Conservation (phyloP, 129 eudicot species). For the Tagetes erecta region DNA sequence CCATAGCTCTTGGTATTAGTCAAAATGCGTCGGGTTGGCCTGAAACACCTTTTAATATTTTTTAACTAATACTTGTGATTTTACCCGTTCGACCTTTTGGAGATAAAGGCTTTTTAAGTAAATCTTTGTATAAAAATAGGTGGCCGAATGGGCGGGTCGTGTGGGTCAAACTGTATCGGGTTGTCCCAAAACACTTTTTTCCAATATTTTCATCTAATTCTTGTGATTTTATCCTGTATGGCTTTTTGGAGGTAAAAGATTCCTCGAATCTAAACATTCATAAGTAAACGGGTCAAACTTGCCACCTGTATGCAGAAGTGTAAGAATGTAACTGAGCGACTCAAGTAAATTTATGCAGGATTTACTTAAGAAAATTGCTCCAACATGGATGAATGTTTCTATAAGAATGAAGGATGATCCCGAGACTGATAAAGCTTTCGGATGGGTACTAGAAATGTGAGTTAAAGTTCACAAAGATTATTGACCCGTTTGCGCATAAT, state of each 20-base stretch:
- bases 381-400: slow-evolving; percentile 82
- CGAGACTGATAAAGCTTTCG: slow-evolving; percentile 64
- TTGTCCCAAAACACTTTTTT: not conserved
- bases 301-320: not conserved
- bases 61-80: not conserved
- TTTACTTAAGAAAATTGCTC: slow-evolving; percentile 59
- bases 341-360: slow-evolving; percentile 39
- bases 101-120: no score
- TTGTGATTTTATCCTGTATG: not conserved
- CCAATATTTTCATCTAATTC: not conserved
- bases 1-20: not conserved
- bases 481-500: slow-evolving; percentile 3
- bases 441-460: slow-evolving; percentile 85
- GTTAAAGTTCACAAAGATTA: slow-evolving; percentile 19
- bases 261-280: not conserved
- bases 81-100: not conserved
- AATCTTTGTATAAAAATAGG: no score
- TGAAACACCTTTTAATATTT: not conserved
- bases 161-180: not conserved
- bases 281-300: slow-evolving; percentile 8
- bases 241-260: not conserved
- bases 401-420: slow-evolving; percentile 75
- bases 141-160: no score
- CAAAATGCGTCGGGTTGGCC: not conserved
- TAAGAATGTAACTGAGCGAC: slow-evolving; percentile 23